Percentiles rank a stretch among this genome's conserved stretches.
Evolutionary conservation across 2,329 filamentous ascomycete genomes (phyloP).

Genomic region (Alternaria gansuensis): DNA sequence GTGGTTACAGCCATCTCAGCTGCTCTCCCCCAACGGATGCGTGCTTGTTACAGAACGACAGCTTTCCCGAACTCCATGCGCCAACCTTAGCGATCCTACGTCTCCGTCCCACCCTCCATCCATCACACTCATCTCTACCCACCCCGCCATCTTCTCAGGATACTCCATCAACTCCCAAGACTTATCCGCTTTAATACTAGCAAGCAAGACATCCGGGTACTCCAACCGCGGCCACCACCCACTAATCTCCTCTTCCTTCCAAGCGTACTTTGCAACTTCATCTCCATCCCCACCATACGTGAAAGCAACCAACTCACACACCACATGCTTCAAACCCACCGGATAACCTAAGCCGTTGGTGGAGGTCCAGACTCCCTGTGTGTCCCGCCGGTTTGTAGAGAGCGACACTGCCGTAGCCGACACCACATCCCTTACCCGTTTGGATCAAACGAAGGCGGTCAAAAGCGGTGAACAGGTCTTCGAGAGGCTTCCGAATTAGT

Average conservation of each 20-base stretch:
- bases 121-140: no score
- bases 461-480: no score
- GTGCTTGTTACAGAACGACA: no score
- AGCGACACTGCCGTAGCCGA: background rate
- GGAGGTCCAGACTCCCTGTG: background rate
- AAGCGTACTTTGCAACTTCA: background rate
- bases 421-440: background rate
- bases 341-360: background rate
- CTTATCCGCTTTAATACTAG: background rate
- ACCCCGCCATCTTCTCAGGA: no score
- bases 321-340: background rate
- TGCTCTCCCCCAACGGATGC: no score
- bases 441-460: no score
- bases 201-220: background rate
- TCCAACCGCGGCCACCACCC: background rate
- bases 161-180: no score
- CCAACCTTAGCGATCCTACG: no score
- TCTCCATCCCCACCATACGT: background rate
- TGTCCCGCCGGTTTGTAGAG: background rate
- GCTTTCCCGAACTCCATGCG: no score
- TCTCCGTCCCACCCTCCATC: no score
- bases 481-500: background rate
- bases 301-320: background rate
- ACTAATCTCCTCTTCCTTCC: background rate
- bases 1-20: no score